Conservation (phyloP, 83 land plant species). For the Diphasiastrum complanatum region DNA sequence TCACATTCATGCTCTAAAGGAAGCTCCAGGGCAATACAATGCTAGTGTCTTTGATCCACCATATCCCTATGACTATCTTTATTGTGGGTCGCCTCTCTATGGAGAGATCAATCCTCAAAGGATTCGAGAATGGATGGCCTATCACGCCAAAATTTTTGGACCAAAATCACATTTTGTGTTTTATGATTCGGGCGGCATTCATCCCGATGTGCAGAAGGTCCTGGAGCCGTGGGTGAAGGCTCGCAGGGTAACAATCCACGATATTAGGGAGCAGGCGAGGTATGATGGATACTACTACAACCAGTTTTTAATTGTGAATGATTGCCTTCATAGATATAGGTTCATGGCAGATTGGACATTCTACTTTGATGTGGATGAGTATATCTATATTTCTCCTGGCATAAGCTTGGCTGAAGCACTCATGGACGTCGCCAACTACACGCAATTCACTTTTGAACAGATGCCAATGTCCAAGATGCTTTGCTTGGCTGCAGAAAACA, state of each 20-base stretch:
- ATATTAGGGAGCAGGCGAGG: constrained; percentile 44
- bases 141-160: constrained; percentile 62
- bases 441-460: constrained; percentile 66
- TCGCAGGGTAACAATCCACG: constrained; percentile 61
- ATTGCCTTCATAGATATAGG: constrained; percentile 51
- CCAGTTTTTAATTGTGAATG: constrained; percentile 72
- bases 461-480: constrained; percentile 52
- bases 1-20: constrained; percentile 41
- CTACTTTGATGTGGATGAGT: constrained; percentile 76
- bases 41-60: constrained; percentile 26
- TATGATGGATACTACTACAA: constrained; percentile 76
- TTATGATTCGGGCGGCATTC: constrained; percentile 68
- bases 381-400: constrained; percentile 37
- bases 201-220: constrained; percentile 38
- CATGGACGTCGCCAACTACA: constrained; percentile 28
- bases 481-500: constrained; percentile 23
- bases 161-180: constrained; percentile 53
- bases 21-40: constrained; percentile 34
- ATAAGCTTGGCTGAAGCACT: constrained; percentile 39
- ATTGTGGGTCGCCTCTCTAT: constrained; percentile 68
- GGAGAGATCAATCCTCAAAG: constrained; percentile 48
- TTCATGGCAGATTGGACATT: constrained; percentile 63
- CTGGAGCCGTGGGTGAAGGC: constrained; percentile 58
- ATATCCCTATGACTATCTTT: constrained; percentile 45
- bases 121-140: constrained; percentile 76